Conservation (phyloP, 257 asterid species). For the Fraxinus anomala region DNA sequence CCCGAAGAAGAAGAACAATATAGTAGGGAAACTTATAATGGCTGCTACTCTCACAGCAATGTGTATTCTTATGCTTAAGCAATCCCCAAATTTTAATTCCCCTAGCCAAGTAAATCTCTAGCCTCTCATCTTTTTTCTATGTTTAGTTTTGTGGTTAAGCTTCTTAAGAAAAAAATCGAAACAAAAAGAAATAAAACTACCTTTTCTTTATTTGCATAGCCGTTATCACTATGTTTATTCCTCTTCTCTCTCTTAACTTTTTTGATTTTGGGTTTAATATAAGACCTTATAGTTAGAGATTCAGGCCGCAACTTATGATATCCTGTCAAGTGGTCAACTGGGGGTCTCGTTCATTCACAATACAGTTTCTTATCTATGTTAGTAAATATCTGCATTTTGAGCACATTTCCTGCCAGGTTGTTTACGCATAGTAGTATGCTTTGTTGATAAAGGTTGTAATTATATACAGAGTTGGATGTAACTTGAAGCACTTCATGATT, state of each 20-base stretch:
- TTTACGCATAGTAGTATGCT: not conserved
- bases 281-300: not conserved
- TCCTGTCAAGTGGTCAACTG: not conserved
- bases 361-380: not conserved
- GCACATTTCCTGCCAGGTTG: not conserved
- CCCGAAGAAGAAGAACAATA: constrained; percentile 65
- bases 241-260: not conserved
- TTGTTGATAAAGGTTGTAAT: not conserved
- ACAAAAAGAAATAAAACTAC: not conserved
- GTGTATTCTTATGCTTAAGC: constrained; percentile 50
- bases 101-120: constrained; percentile 38
- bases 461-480: not conserved
- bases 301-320: not conserved
- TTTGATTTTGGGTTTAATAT: not conserved
- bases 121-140: not conserved
- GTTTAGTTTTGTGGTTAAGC: not conserved
- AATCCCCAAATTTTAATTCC: constrained; percentile 43
- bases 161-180: not conserved
- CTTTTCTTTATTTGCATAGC: constrained; percentile 14
- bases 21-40: constrained; percentile 45
- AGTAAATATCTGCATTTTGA: not conserved
- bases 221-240: not conserved
- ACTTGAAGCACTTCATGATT: not conserved
- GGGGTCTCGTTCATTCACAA: not conserved
- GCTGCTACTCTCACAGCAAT: constrained; percentile 45